Conservation (phyloP, 1,139 yeast species). For the Meyerozyma carpophila region DNA sequence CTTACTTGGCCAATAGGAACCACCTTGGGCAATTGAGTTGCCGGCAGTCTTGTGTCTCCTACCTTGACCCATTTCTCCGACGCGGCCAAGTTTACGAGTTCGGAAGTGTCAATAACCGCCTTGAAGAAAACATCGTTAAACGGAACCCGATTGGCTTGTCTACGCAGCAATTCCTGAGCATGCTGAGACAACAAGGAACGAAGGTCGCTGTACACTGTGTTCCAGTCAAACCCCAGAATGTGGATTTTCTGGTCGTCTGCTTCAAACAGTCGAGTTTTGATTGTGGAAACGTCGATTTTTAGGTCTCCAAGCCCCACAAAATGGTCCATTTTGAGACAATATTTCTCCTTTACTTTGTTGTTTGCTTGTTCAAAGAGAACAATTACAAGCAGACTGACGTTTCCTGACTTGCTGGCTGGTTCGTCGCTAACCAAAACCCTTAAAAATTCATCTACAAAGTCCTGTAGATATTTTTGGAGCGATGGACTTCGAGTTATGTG, state of each 20-base stretch:
- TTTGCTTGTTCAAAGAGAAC: constrained; percentile 20
- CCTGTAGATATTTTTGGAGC: constrained; percentile 31
- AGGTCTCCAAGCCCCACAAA: constrained; percentile 16
- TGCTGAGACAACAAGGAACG: constrained; percentile 27
- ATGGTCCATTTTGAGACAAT: constrained; percentile 25
- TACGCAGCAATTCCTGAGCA: constrained; percentile 19
- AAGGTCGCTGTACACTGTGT: constrained; percentile 27
- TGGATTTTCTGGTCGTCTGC: constrained; percentile 14
- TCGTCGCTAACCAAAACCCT: constrained; percentile 8
- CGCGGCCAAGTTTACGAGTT: constrained; percentile 14
- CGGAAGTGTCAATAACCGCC: constrained; percentile 24
- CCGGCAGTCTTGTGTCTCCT: constrained; percentile 2
- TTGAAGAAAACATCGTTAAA: constrained; percentile 22
- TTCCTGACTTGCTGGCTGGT: constrained; percentile 7
- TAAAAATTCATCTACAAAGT: constrained; percentile 21
- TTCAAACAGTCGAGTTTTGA: constrained; percentile 2
- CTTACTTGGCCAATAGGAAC: constrained; percentile 31
- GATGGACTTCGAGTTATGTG: constrained; percentile 39
- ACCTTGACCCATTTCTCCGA: constrained; percentile 21
- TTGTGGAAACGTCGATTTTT: constrained; percentile 7
- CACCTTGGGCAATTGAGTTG: constrained; percentile 8
- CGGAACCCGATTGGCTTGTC: constrained; percentile 4
- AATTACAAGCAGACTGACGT: constrained; percentile 18
- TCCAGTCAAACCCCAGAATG: constrained; percentile 28
- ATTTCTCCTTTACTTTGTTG: constrained; percentile 16